Evolutionary conservation across 495 filamentous ascomycete genomes (phyloP).

Genomic region (Chaetomium tenue): DNA sequence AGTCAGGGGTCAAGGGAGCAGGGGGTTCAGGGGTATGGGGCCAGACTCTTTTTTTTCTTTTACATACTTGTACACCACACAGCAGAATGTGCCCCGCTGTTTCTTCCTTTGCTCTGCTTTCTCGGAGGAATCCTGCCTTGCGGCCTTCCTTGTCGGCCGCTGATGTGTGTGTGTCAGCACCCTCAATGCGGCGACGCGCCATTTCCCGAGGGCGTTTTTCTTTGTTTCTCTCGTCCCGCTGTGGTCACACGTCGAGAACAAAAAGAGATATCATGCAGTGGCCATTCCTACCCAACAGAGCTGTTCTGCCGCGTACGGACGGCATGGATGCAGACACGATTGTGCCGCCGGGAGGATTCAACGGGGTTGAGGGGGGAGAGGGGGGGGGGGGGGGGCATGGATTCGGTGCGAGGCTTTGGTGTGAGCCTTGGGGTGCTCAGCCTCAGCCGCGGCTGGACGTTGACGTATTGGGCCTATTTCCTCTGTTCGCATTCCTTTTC

Average conservation of each 20-base stretch:
- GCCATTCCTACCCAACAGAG: neutral
- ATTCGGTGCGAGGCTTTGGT: neutral
- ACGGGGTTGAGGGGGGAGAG: too few species aligned
- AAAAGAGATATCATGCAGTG: neutral
- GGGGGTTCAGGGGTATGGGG: too few species aligned
- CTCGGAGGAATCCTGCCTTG: neutral
- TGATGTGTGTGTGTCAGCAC: neutral
- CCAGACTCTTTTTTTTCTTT: neutral
- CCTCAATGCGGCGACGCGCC: neutral
- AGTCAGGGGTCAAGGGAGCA: too few species aligned
- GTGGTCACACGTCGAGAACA: neutral
- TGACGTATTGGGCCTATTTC: neutral
- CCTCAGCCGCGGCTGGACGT: conserved; percentile 13
- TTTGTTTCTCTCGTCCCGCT: neutral
- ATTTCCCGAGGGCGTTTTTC: neutral
- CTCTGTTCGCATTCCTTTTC: neutral
- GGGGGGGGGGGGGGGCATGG: neutral
- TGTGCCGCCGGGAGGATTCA: conserved; percentile 6
- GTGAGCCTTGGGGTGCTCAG: neutral
- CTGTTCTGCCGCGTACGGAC: neutral
- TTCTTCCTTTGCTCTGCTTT: neutral
- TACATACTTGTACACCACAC: too few species aligned
- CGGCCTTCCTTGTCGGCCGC: neutral
- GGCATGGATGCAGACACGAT: neutral
- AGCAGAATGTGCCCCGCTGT: neutral